Evolutionary conservation across 441 rosid genomes (phyloP).

Genomic region (Codiaeum variegatum): DNA sequence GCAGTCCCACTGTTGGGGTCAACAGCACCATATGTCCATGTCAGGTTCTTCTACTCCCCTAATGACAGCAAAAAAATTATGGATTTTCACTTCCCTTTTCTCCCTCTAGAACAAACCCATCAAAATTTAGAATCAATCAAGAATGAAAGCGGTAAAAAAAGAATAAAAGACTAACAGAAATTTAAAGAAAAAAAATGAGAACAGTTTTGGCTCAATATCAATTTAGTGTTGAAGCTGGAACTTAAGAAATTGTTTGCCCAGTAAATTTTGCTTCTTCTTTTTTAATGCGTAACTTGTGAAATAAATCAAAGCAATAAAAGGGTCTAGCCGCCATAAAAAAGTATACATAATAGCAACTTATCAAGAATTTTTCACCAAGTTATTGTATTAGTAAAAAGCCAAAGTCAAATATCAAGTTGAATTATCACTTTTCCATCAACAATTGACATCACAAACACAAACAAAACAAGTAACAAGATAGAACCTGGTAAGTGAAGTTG

Average conservation of each 20-base stretch:
- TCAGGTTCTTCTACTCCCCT: slow-evolving; percentile 74
- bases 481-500: slow-evolving; percentile 80
- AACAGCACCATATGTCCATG: slow-evolving; percentile 97
- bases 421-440: slow-evolving; percentile 2
- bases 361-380: not conserved
- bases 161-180: not conserved
- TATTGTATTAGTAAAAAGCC: not conserved
- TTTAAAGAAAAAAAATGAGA: not conserved
- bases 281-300: not conserved
- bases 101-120: slow-evolving; percentile 48
- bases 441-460: slow-evolving; percentile 2
- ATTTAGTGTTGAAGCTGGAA: not conserved
- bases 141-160: not conserved
- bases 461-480: slow-evolving; percentile 9
- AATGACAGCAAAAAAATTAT: slow-evolving; percentile 62
- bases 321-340: not conserved
- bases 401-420: not conserved
- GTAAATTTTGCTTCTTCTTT: not conserved
- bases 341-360: not conserved
- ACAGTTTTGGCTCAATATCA: not conserved
- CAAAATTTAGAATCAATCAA: slow-evolving; percentile 6
- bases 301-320: not conserved
- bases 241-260: not conserved
- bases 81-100: slow-evolving; percentile 51
- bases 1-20: slow-evolving; percentile 98